These are phyloP conservation scores for Didymella segeticola DNA, from an alignment of 2,329 filamentous ascomycete species.

Conservation along the genomic window DNA sequence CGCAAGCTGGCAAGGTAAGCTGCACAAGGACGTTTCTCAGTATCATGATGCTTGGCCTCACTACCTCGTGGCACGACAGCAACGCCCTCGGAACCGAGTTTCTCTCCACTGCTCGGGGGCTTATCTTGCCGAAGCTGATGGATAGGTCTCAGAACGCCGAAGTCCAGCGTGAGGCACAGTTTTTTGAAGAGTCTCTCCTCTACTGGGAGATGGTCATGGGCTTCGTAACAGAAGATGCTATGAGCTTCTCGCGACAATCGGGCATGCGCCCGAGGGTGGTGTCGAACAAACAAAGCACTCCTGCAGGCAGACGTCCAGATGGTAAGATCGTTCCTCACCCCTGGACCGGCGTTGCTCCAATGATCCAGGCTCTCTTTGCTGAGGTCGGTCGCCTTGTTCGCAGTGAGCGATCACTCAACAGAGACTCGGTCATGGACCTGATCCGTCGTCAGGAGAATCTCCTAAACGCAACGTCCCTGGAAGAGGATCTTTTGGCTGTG, in stretches of 20 bases:
- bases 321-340: slow-evolving; percentile 54
- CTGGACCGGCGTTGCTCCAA: slow-evolving; percentile 58
- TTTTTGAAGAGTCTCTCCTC: slow-evolving; percentile 63
- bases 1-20: slow-evolving; percentile 48
- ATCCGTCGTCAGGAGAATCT: slow-evolving; percentile 44
- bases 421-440: slow-evolving; percentile 36
- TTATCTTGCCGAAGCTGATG: slow-evolving; percentile 54
- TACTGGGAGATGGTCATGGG: slow-evolving; percentile 67
- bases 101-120: slow-evolving; percentile 56
- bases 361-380: slow-evolving; percentile 54
- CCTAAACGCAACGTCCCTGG: slow-evolving; percentile 52
- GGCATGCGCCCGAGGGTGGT: slow-evolving; percentile 31
- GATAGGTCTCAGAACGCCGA: slow-evolving; percentile 41
- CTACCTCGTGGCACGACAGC: slow-evolving; percentile 66
- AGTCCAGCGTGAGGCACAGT: slow-evolving; percentile 51
- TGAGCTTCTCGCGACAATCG: slow-evolving; percentile 42
- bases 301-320: slow-evolving; percentile 36
- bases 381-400: slow-evolving; percentile 55
- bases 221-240: slow-evolving; percentile 57
- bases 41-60: slow-evolving; percentile 65
- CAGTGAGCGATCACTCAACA: slow-evolving; percentile 43
- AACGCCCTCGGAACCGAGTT: slow-evolving; percentile 62
- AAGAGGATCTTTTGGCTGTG: slow-evolving; percentile 56
- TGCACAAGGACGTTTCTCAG: slow-evolving; percentile 63
- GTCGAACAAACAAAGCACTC: slow-evolving; percentile 26